Conservation (phyloP, 306 rosid genomes). For the Arachis hypogaea region DNA sequence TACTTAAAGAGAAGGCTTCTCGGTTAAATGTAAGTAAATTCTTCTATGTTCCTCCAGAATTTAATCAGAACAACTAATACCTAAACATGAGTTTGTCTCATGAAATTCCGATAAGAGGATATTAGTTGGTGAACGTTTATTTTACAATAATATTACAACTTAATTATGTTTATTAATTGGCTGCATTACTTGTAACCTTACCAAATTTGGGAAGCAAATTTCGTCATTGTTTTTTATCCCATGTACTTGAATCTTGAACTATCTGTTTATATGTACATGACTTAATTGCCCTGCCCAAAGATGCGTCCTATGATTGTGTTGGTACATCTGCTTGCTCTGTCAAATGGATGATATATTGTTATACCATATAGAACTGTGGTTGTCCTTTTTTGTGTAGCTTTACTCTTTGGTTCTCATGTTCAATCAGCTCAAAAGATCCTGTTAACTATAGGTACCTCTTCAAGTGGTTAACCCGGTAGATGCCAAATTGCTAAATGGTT, state of each 20-base stretch:
- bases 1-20: conserved; percentile 81
- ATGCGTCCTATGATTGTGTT: conserved; percentile 8
- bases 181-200: conserved; percentile 24
- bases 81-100: conserved; percentile 26
- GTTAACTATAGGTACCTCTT: conserved; percentile 69
- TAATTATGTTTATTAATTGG: conserved; percentile 12
- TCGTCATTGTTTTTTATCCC: conserved; percentile 12
- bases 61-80: conserved; percentile 12
- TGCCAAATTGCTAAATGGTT: conserved; percentile 66
- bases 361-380: conserved; percentile 14
- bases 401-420: conserved; percentile 11
- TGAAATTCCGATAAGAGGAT: conserved; percentile 32
- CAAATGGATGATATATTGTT: conserved; percentile 34
- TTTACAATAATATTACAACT: conserved; percentile 9
- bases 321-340: conserved; percentile 27
- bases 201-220: conserved; percentile 27
- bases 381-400: conserved; percentile 32
- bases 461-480: conserved; percentile 67
- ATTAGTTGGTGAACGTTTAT: conserved; percentile 1
- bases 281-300: conserved; percentile 14
- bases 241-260: conserved; percentile 12
- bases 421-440: conserved; percentile 40
- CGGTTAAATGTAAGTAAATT: conserved; percentile 64
- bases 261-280: conserved; percentile 14
- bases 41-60: conserved; percentile 20